These are phyloP conservation scores for Dactylonectria estremocensis DNA, from an alignment of 2,329 filamentous ascomycete species.

Conservation along the genomic window DNA sequence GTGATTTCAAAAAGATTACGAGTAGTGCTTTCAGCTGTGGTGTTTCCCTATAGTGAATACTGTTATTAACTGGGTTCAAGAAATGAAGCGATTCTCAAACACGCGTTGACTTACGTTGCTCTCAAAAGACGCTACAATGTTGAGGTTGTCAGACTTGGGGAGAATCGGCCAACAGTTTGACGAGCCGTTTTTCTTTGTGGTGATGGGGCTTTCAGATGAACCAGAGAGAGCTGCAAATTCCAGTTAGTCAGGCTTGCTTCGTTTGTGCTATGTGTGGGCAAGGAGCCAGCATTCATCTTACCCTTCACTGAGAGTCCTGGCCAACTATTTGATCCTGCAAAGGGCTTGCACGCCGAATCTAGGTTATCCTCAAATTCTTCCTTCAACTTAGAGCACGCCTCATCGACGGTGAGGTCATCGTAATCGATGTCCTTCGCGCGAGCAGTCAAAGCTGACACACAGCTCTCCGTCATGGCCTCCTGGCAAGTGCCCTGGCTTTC, in stretches of 20 bases:
- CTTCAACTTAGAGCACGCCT: neutral
- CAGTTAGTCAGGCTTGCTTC: neutral
- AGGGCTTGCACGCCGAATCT: neutral
- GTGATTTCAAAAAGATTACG: neutral
- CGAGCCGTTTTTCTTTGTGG: neutral
- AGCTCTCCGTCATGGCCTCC: neutral
- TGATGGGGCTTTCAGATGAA: neutral
- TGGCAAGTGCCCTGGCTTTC: neutral
- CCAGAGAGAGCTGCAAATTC: neutral
- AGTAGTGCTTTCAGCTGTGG: neutral
- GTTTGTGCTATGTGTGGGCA: neutral
- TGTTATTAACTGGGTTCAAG: neutral
- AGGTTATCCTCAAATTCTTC: neutral
- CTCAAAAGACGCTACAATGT: neutral
- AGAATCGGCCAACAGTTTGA: slow-evolving; percentile 1
- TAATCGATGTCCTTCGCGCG: neutral
- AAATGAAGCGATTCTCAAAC: neutral
- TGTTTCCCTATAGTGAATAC: neutral
- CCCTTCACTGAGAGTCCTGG: neutral
- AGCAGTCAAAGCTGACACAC: neutral
- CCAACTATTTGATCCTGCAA: neutral
- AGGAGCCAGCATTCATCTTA: neutral
- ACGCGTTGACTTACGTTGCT: neutral
- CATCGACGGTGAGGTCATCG: neutral
- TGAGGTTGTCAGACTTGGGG: neutral